Evolutionary conservation across 2,329 filamentous ascomycete species (phyloP).

Genomic region (Cyanodermella asteris): DNA sequence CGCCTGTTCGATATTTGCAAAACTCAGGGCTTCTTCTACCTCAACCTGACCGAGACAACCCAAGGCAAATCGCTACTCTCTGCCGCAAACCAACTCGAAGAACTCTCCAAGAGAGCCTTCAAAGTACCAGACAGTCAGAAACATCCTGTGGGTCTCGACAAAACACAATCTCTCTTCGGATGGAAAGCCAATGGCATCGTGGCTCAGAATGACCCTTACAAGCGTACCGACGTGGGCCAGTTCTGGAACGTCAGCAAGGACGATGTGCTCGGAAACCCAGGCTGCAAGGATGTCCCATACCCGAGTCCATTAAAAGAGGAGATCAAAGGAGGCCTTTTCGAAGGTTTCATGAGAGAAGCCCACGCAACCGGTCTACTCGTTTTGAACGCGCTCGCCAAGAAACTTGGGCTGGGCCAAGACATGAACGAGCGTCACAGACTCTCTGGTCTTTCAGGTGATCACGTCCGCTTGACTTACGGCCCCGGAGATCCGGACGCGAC

Average conservation of each 20-base stretch:
- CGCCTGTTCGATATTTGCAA: no score
- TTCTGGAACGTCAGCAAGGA: constrained; percentile 21
- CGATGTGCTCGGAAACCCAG: no score
- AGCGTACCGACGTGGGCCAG: constrained; percentile 11
- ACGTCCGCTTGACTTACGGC: constrained; percentile 29
- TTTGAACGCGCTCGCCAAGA: constrained; percentile 23
- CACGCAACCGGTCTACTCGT: no score
- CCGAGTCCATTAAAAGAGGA: no score
- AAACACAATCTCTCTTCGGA: constrained; percentile 29
- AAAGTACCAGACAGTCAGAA: constrained; percentile 28
- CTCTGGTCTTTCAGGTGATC: constrained; percentile 18
- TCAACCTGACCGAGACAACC: no score
- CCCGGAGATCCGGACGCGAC: constrained; percentile 22
- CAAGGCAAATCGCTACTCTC: constrained; percentile 19
- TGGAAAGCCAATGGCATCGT: no score
- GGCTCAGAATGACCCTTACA: no score
- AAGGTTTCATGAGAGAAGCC: no score
- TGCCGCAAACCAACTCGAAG: constrained; percentile 24
- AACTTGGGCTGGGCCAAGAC: constrained; percentile 23
- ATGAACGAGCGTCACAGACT: constrained; percentile 22
- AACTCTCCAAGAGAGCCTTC: constrained; percentile 24
- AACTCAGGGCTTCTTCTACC: no score
- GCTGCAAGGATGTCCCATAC: no score
- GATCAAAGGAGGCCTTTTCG: no score
- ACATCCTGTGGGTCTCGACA: constrained; percentile 29